Evolutionary conservation across 495 filamentous ascomycete species (phyloP), one percentile per base, ranked within the genome.

Genomic region (Halenospora varia): DNA sequence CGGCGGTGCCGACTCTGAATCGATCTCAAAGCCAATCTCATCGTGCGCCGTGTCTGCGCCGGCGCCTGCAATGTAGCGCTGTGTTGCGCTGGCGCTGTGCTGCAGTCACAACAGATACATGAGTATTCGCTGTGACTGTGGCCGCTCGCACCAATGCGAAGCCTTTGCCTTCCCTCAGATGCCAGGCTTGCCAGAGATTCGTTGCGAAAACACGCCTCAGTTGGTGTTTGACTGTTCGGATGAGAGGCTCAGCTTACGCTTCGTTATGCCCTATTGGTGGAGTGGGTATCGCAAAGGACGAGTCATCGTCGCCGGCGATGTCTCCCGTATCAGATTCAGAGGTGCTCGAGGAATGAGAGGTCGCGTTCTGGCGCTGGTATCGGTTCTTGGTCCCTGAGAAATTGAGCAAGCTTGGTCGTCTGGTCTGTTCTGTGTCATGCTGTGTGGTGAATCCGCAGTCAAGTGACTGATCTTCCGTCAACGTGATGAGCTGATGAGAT

Each of bases 311-410:
- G 22, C 47, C 10, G 22, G 13, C 41, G 51, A 25, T 25, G 24
- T 17, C 17, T 0, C 11, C 24, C 26, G 47, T 56, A 53, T 60
- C 61, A 57, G 53, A 59, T 59, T 59, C 48, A 53, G 46, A 22
- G 40, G n/a, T 17, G 25, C 24, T 46, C n/a, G 55, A 55, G 46
- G 51, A 57, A 60, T 57, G 53, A 64, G 61, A 64, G 53, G 48
- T 60, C 61, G 47, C 45, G 45, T 57, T 64, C 52, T 59, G 52
- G 48, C 51, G 56, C 56, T 42, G 45, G 44, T 25, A 25, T 41
- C 41, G 10, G 10, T 25, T 13, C 57, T 25, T 15, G 22, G 22
- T 39, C 15, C 25, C 29, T 2, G 11, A 13, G 10, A 17, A 10
- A 1, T 29, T 29, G 39, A 53, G 29, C n/a, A 53, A 44, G 42